A percentile compares a stretch with the other conserved stretches of the same genome.
phyloP scores from a whole-genome alignment of 352 stramenopile species.

The Globisporangium paddicum region DNA sequence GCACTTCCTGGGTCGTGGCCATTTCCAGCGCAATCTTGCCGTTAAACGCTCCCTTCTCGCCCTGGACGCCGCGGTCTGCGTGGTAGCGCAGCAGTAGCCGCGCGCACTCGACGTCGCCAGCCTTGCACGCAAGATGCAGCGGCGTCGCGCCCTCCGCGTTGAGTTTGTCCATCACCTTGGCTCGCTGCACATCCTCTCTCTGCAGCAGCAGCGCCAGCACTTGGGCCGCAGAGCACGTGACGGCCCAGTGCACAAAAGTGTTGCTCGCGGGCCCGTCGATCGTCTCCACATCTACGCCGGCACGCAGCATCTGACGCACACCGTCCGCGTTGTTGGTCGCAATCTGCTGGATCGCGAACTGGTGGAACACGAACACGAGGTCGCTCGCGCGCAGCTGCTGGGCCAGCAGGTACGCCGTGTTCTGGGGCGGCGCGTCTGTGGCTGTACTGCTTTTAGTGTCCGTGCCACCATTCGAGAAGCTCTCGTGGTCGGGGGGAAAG shows the following conservation, averaged over 20 bases:
- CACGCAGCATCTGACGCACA: constrained; percentile 54
- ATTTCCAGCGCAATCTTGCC: constrained; percentile 55
- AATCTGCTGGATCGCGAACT: constrained; percentile 85
- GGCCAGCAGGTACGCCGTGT: constrained; percentile 62
- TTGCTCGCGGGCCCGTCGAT: constrained; percentile 53
- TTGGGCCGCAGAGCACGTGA: constrained; percentile 57
- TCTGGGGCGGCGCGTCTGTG: constrained; percentile 1
- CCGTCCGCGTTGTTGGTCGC: constrained; percentile 53
- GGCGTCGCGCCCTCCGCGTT: constrained; percentile 77
- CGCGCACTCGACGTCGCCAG: constrained; percentile 46
- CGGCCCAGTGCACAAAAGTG: constrained; percentile 76
- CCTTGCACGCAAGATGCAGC: constrained; percentile 66
- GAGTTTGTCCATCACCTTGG: constrained; percentile 36
- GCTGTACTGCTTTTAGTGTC: not conserved
- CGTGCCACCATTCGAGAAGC: constrained; percentile 1
- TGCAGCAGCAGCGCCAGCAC: constrained; percentile 48
- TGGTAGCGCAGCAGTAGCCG: constrained; percentile 40
- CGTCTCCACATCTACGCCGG: constrained; percentile 48
- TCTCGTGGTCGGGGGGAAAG: constrained; percentile 62
- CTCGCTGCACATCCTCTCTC: constrained; percentile 26
- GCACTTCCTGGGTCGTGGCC: constrained; percentile 42
- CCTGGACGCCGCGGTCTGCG: constrained; percentile 38
- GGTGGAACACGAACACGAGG: constrained; percentile 77
- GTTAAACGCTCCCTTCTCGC: constrained; percentile 39
- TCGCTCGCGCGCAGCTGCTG: constrained; percentile 51